Conservation (phyloP, 2,329 filamentous ascomycete genomes). For the Scytalidium sp. region DNA sequence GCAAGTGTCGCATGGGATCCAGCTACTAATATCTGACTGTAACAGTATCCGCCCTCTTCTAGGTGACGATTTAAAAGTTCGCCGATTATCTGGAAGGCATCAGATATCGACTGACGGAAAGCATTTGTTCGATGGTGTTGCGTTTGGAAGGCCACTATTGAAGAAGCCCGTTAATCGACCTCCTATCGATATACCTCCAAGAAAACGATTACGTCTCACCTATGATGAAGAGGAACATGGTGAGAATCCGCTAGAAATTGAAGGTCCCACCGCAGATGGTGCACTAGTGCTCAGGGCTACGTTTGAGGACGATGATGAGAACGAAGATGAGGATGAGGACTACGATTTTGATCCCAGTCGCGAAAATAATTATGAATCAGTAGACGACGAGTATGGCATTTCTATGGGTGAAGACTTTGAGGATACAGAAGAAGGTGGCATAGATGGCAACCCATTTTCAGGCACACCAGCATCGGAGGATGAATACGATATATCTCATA, state of each 20-base stretch:
- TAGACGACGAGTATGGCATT: conserved; percentile 24
- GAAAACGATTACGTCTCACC: conserved; percentile 61
- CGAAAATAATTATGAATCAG: conserved; percentile 24
- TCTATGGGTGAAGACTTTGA: conserved; percentile 22
- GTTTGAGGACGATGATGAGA: conserved; percentile 34
- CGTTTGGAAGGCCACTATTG: conserved; percentile 74
- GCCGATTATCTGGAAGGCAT: conserved; percentile 71
- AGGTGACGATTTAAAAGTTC: conserved; percentile 68
- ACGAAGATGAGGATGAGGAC: conserved; percentile 20
- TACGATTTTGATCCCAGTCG: conserved; percentile 19
- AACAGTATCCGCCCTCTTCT: conserved; percentile 74
- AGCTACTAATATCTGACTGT: not conserved
- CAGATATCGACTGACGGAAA: conserved; percentile 78
- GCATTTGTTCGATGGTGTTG: conserved; percentile 80
- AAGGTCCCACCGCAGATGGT: conserved; percentile 12
- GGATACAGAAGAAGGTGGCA: conserved; percentile 9
- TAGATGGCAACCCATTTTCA: conserved; percentile 21
- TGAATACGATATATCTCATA: conserved; percentile 8
- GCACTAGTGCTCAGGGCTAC: conserved; percentile 23
- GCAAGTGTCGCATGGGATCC: not conserved
- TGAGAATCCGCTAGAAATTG: conserved; percentile 26
- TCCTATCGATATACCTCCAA: conserved; percentile 66
- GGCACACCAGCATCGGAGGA: conserved; percentile 5
- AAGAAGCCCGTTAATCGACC: conserved; percentile 60
- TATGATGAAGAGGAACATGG: conserved; percentile 37